phyloP scores from a whole-genome alignment of 23 red algal genomes.

The Pyropia haitanensis region DNA sequence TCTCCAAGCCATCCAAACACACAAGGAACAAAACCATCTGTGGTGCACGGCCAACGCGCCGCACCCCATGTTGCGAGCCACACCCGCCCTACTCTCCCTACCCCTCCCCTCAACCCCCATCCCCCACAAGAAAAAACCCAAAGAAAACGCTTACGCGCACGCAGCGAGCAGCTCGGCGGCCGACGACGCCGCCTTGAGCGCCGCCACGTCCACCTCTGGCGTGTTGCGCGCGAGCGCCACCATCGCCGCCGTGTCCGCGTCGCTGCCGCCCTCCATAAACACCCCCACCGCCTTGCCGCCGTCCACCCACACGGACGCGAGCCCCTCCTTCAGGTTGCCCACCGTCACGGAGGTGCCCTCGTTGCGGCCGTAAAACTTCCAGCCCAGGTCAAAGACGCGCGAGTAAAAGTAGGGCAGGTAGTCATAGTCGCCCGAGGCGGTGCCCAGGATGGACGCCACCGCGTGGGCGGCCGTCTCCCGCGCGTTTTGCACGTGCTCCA shows the following conservation, averaged over 20 bases:
- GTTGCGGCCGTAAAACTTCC: conserved; percentile 95
- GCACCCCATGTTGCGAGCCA: too few species aligned
- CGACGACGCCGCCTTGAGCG: conserved; percentile 19
- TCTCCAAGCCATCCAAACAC: too few species aligned
- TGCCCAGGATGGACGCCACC: conserved; percentile 61
- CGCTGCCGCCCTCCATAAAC: conserved; percentile 73
- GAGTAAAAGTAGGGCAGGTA: conserved; percentile 99
- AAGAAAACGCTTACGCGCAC: too few species aligned
- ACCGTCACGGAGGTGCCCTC: conserved; percentile 48
- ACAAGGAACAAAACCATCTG: too few species aligned
- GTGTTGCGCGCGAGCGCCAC: conserved; percentile 60
- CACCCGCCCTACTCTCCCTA: too few species aligned
- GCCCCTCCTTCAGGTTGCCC: conserved; percentile 70
- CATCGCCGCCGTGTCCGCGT: conserved; percentile 59
- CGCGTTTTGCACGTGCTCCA: conserved; percentile 95
- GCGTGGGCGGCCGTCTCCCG: conserved; percentile 82
- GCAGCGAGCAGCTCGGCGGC: not conserved
- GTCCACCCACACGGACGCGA: conserved; percentile 75
- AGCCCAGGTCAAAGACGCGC: conserved; percentile 72
- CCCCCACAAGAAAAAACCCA: too few species aligned
- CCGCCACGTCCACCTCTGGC: conserved; percentile 40
- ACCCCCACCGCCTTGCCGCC: conserved; percentile 47
- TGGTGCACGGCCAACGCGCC: too few species aligned
- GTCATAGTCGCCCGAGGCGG: conserved; percentile 41
- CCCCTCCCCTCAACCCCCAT: too few species aligned